phyloP scores from a whole-genome alignment of 192 early-diverging fungal species.

The Funneliformis mosseae region DNA sequence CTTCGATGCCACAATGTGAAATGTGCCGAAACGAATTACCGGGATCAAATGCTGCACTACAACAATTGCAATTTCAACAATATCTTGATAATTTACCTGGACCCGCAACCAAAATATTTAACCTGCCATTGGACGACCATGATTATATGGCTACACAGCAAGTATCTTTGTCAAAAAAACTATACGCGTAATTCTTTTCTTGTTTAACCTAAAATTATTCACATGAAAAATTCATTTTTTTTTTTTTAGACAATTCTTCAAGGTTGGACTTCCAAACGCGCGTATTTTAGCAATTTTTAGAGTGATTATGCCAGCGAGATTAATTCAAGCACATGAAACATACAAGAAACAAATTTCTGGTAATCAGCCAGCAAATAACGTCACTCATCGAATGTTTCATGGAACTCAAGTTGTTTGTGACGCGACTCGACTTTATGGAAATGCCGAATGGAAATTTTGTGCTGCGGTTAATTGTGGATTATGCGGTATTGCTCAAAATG shows the following conservation, averaged over 20 bases:
- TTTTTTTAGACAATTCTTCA: neutral
- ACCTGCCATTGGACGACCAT: neutral
- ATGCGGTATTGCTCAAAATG: constrained; percentile 10
- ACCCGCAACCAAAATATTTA: neutral
- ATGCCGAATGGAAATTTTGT: neutral
- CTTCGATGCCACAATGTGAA: neutral
- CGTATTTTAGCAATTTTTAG: neutral
- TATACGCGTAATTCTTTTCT: no score
- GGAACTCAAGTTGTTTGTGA: neutral
- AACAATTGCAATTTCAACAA: neutral
- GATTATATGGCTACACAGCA: neutral
- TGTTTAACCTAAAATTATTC: neutral
- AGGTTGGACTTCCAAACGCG: neutral
- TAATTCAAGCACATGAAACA: constrained; percentile 21
- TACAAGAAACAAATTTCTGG: constrained; percentile 3
- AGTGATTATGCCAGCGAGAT: neutral
- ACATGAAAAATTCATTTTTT: neutral
- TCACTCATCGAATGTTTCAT: constrained; percentile 19
- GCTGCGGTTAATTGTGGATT: neutral
- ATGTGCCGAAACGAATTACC: neutral
- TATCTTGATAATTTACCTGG: neutral
- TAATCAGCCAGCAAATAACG: no score
- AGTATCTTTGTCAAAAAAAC: neutral
- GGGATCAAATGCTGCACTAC: neutral
- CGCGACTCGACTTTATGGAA: neutral